phyloP scores from a whole-genome alignment of 73 alveolate genomes.

The Symbiodinium pilosum region DNA sequence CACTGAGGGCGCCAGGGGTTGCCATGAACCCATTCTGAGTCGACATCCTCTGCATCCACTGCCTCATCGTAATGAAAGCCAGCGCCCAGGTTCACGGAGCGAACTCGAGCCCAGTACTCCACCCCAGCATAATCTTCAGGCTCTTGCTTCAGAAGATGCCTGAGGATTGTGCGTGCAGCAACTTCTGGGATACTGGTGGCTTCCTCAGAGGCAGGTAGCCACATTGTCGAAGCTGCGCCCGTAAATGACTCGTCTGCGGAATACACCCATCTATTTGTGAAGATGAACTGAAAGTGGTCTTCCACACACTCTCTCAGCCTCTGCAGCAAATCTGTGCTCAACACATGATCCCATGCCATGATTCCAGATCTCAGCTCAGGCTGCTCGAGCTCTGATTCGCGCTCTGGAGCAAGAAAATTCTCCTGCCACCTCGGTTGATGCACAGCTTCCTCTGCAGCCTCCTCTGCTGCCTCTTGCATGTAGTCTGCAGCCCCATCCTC shows the following conservation, averaged over 20 bases:
- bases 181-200: slow-evolving; percentile 35
- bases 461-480: not conserved
- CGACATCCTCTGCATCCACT: slow-evolving; percentile 60
- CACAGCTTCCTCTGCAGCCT: too few species aligned
- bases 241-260: slow-evolving; percentile 18
- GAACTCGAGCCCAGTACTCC: slow-evolving; percentile 66
- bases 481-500: not conserved
- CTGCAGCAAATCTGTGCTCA: slow-evolving; percentile 10
- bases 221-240: slow-evolving; percentile 62
- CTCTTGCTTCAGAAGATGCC: slow-evolving; percentile 24
- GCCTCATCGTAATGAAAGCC: slow-evolving; percentile 52
- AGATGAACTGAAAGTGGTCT: slow-evolving; percentile 66
- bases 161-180: slow-evolving; percentile 26
- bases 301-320: not conserved
- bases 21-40: slow-evolving; percentile 45
- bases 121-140: slow-evolving; percentile 11
- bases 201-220: not conserved
- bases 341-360: slow-evolving; percentile 50
- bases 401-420: slow-evolving; percentile 1
- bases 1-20: slow-evolving; percentile 75
- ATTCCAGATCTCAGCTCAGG: not conserved
- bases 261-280: slow-evolving; percentile 31
- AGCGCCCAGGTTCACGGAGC: slow-evolving; percentile 58
- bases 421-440: slow-evolving; percentile 29
- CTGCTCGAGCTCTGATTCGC: not conserved